Conservation (phyloP, 768 basidiomycete genomes). For the Tricholoma bakamatsutake region DNA sequence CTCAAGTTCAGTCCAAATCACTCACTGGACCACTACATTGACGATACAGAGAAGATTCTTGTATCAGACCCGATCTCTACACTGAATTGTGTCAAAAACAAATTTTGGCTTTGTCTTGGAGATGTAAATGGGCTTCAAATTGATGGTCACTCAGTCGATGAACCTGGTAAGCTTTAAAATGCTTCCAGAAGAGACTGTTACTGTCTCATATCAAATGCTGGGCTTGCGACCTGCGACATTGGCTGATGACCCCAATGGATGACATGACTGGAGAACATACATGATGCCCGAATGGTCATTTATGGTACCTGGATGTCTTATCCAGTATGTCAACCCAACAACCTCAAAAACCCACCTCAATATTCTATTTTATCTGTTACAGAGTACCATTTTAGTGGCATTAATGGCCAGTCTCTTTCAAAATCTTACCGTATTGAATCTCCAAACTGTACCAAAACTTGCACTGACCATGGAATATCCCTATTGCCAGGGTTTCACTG, state of each 20-base stretch:
- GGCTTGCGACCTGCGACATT: neutral
- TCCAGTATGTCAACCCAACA: constrained; percentile 21
- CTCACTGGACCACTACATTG: neutral
- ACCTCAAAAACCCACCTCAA: constrained; percentile 5
- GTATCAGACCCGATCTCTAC: neutral
- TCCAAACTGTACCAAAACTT: constrained; percentile 17
- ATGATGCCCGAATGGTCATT: neutral
- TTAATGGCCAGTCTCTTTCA: constrained; percentile 16
- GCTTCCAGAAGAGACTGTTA: neutral
- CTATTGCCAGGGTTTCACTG: constrained; percentile 15
- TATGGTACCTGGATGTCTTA: constrained; percentile 7
- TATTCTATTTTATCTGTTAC: constrained; percentile 18
- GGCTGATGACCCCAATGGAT: neutral
- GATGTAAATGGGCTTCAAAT: neutral
- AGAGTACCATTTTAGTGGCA: constrained; percentile 14
- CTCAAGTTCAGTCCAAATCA: neutral
- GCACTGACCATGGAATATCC: constrained; percentile 10
- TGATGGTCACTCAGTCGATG: neutral
- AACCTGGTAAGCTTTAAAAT: neutral
- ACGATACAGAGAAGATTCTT: neutral
- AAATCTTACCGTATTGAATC: constrained; percentile 8
- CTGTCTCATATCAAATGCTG: neutral
- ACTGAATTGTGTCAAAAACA: neutral
- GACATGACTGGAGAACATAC: neutral
- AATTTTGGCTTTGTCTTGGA: neutral